phyloP scores from a whole-genome alignment of 345 rosid species.

The Barbarea vulgaris region DNA sequence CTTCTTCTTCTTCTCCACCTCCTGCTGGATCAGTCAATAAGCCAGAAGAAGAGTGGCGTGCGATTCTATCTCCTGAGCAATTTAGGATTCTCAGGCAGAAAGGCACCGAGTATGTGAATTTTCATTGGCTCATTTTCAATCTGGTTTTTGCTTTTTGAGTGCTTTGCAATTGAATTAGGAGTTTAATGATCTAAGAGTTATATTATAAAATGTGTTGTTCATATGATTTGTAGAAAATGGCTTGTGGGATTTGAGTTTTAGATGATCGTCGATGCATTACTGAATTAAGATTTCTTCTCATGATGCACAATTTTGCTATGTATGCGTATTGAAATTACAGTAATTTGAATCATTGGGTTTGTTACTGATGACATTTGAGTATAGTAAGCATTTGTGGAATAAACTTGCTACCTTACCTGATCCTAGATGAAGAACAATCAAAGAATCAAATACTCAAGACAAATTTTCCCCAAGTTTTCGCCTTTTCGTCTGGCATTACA shows the following conservation, averaged over 20 bases:
- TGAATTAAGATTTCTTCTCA: background rate
- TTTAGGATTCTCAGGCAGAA: conserved; percentile 78
- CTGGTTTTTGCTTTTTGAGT: background rate
- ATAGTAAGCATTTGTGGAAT: no score
- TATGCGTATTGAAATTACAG: background rate
- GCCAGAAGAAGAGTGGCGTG: conserved; percentile 94
- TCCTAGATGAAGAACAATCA: background rate
- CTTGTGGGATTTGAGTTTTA: background rate
- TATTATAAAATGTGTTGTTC: background rate
- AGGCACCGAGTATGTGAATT: conserved; percentile 81
- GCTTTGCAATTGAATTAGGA: no score
- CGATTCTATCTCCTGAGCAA: conserved; percentile 80
- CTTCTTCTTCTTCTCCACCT: conserved; percentile 44
- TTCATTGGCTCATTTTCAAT: background rate
- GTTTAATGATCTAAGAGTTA: background rate
- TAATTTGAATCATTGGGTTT: background rate
- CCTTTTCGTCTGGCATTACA: background rate
- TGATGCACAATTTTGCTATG: background rate
- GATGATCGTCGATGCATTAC: background rate
- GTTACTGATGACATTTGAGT: background rate
- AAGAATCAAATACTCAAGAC: background rate
- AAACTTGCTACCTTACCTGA: background rate
- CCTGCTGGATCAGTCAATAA: conserved; percentile 64
- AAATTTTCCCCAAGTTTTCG: background rate
- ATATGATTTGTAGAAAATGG: background rate